Percentiles rank a stretch among this genome's conserved stretches.
phyloP scores from a whole-genome alignment of 2,329 filamentous ascomycete genomes.

The Rhynchosporium secalis region DNA sequence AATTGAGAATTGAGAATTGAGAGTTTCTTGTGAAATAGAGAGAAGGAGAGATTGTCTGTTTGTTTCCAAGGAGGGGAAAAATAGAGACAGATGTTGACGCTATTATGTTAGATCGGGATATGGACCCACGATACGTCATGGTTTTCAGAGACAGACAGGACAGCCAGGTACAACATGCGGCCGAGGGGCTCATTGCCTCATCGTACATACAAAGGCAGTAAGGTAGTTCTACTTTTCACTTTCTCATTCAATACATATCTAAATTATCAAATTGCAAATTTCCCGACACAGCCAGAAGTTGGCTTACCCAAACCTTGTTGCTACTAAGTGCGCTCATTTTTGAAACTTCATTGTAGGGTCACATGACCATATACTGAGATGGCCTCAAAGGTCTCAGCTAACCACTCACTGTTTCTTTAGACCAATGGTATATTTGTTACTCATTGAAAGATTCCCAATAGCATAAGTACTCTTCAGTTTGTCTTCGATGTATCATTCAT shows the following conservation, averaged over 20 bases:
- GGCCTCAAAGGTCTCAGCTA: too few species aligned
- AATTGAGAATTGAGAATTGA: background rate
- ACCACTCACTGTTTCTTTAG: too few species aligned
- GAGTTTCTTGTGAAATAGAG: background rate
- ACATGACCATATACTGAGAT: too few species aligned
- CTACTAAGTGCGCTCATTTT: too few species aligned
- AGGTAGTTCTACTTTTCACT: background rate
- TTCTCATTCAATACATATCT: background rate
- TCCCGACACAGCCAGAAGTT: background rate
- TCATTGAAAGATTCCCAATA: too few species aligned
- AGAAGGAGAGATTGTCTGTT: background rate
- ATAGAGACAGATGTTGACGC: constrained; percentile 7
- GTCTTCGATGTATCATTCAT: too few species aligned
- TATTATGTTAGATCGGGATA: constrained; percentile 11
- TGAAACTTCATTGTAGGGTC: too few species aligned
- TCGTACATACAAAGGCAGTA: background rate
- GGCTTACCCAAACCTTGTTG: background rate
- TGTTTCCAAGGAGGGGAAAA: background rate
- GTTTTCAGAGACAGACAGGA: constrained; percentile 7
- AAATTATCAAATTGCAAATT: background rate
- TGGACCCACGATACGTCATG: constrained; percentile 19
- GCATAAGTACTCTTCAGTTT: too few species aligned
- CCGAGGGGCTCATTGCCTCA: constrained; percentile 3
- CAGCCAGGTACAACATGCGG: background rate
- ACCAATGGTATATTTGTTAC: too few species aligned